phyloP scores from a whole-genome alignment of 805 yeast genomes.

The Candida anglica region DNA sequence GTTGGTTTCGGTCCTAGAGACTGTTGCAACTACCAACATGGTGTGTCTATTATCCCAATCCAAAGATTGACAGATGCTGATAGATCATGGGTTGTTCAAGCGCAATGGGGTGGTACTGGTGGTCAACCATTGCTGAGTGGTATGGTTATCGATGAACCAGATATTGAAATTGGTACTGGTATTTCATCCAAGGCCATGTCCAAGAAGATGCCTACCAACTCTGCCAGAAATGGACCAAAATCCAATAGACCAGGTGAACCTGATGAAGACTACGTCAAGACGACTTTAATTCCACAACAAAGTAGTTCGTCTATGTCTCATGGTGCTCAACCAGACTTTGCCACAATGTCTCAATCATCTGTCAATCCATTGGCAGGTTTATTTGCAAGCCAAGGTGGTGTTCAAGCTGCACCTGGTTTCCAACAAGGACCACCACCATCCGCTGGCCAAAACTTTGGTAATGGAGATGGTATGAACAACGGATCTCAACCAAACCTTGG shows the following conservation, averaged over 20 bases:
- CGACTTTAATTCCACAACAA: slow-evolving; percentile 23
- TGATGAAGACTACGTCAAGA: slow-evolving; percentile 37
- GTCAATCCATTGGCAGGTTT: slow-evolving; percentile 49
- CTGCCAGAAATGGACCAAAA: slow-evolving; percentile 80
- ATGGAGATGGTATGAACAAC: slow-evolving; percentile 7
- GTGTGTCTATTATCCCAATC: slow-evolving; percentile 83
- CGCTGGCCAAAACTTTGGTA: slow-evolving; percentile 9
- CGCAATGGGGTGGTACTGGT: slow-evolving; percentile 97
- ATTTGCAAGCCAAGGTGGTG: slow-evolving; percentile 23
- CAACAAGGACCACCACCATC: too few species aligned
- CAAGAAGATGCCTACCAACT: slow-evolving; percentile 88
- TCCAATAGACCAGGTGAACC: slow-evolving; percentile 64
- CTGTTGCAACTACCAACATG: slow-evolving; percentile 92
- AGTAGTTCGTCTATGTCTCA: slow-evolving; percentile 18
- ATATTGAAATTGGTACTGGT: slow-evolving; percentile 93
- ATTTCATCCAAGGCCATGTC: slow-evolving; percentile 89
- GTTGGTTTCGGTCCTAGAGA: slow-evolving; percentile 99
- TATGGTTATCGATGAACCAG: slow-evolving; percentile 91
- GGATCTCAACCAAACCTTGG: slow-evolving; percentile 26
- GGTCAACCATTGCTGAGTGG: slow-evolving; percentile 79
- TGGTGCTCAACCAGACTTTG: slow-evolving; percentile 35
- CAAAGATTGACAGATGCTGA: slow-evolving; percentile 92
- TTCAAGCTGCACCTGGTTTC: slow-evolving; percentile 10
- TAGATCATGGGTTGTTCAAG: slow-evolving; percentile 78
- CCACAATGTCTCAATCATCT: slow-evolving; percentile 27